These are phyloP conservation scores for Leccinum truebloodii DNA, from an alignment of 768 basidiomycete species.

Conservation along the genomic window DNA sequence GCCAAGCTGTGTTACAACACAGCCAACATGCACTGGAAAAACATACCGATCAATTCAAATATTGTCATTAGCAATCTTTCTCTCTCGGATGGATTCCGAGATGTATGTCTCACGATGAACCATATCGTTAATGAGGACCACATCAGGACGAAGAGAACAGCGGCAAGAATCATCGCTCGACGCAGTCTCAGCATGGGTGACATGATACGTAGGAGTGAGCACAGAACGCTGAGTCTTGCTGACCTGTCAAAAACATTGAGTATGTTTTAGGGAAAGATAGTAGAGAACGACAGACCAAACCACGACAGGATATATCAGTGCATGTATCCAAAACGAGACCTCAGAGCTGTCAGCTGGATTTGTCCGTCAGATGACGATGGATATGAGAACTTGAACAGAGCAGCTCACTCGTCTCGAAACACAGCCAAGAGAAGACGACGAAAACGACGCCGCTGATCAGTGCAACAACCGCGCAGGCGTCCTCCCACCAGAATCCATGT, in stretches of 20 bases:
- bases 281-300: constrained; percentile 15
- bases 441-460: constrained; percentile 4
- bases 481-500: constrained; percentile 23
- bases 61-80: constrained; percentile 1
- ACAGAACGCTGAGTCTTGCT: constrained; percentile 16
- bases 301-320: constrained; percentile 9
- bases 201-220: constrained; percentile 14
- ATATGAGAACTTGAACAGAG: background rate
- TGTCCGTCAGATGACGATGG: background rate
- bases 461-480: constrained; percentile 12
- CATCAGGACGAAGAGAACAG: constrained; percentile 12
- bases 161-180: constrained; percentile 5
- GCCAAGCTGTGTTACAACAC: constrained; percentile 1
- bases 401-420: constrained; percentile 6
- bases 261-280: background rate
- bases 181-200: constrained; percentile 10
- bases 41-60: constrained; percentile 19
- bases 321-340: constrained; percentile 12
- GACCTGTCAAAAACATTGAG: constrained; percentile 10
- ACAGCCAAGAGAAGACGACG: constrained; percentile 12
- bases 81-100: background rate
- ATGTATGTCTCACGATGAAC: constrained; percentile 4
- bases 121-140: constrained; percentile 11
- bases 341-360: constrained; percentile 7
- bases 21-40: background rate